Conservation (phyloP, 78 protist genomes). For the Dictyostelium firmibasis region DNA sequence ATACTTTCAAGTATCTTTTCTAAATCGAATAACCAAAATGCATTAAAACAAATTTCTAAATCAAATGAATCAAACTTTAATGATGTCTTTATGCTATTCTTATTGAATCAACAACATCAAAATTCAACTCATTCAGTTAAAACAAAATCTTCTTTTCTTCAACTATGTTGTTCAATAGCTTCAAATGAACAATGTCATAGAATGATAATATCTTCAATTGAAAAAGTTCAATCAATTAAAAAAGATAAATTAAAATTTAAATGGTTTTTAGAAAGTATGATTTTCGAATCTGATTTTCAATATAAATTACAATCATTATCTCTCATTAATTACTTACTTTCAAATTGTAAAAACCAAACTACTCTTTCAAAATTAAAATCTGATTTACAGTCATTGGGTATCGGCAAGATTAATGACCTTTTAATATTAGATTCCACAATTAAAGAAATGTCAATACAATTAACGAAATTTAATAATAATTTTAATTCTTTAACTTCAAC, state of each 20-base stretch:
- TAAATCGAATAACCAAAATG: neutral
- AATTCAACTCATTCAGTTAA: constrained; percentile 1
- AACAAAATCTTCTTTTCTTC: neutral
- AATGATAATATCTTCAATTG: constrained; percentile 5
- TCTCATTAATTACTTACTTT: constrained; percentile 6
- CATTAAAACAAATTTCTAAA: constrained; percentile 23
- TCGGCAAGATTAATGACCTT: neutral
- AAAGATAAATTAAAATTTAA: constrained; percentile 36
- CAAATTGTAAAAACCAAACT: neutral
- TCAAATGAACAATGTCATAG: neutral
- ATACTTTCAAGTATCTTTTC: neutral
- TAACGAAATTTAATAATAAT: constrained; percentile 3
- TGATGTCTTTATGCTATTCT: constrained; percentile 12
- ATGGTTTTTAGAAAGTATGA: constrained; percentile 43
- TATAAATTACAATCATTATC: constrained; percentile 18
- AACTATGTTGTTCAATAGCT: neutral
- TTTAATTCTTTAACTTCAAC: neutral
- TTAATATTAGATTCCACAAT: neutral
- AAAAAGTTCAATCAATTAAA: constrained; percentile 30
- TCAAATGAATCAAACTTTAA: neutral
- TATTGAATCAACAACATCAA: neutral
- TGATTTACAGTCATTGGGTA: constrained; percentile 1
- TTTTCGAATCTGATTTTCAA: neutral
- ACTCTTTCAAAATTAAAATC: neutral
- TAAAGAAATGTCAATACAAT: constrained; percentile 8